A percentile compares a stretch with the other conserved stretches of the same genome.
These are phyloP conservation scores for Podospora pseudocomata DNA, from an alignment of 495 filamentous ascomycete species.

Conservation along the genomic window DNA sequence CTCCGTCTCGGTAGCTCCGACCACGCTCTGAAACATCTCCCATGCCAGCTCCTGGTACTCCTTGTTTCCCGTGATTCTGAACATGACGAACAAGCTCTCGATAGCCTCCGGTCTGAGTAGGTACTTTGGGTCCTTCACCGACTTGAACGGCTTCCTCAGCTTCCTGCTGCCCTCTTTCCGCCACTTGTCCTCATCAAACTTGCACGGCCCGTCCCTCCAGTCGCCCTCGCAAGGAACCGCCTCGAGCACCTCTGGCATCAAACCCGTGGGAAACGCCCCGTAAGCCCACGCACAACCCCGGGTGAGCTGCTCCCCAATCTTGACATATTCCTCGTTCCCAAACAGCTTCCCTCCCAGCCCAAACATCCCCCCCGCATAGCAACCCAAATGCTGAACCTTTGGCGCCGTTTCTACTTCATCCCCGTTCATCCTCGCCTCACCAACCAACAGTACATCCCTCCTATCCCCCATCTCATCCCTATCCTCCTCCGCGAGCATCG, in stretches of 20 bases:
- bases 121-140: slow-evolving; percentile 34
- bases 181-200: slow-evolving; percentile 31
- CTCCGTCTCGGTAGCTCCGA: slow-evolving; percentile 56
- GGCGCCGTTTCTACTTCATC: slow-evolving; percentile 26
- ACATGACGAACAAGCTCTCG: slow-evolving; percentile 71
- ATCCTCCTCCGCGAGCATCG: slow-evolving; percentile 50
- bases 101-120: slow-evolving; percentile 62
- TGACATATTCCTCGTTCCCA: slow-evolving; percentile 61
- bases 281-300: slow-evolving; percentile 93
- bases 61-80: slow-evolving; percentile 67
- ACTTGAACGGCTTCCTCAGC: slow-evolving; percentile 56
- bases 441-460: slow-evolving; percentile 64
- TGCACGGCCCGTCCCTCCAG: slow-evolving; percentile 13
- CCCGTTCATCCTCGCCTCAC: slow-evolving; percentile 30
- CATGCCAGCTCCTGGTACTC: slow-evolving; percentile 65
- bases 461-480: slow-evolving; percentile 24
- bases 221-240: slow-evolving; percentile 40
- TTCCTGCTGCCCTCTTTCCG: slow-evolving; percentile 17
- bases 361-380: slow-evolving; percentile 94
- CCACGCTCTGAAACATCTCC: slow-evolving; percentile 69
- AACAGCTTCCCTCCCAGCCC: slow-evolving; percentile 79
- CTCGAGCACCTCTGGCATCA: slow-evolving; percentile 79
- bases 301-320: slow-evolving; percentile 72
- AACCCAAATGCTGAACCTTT: slow-evolving; percentile 52
- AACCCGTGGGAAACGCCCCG: slow-evolving; percentile 66